Base-by-base conservation (phyloP, 495 filamentous ascomycete species). In the Polyplosphaeria fusca region DNA sequence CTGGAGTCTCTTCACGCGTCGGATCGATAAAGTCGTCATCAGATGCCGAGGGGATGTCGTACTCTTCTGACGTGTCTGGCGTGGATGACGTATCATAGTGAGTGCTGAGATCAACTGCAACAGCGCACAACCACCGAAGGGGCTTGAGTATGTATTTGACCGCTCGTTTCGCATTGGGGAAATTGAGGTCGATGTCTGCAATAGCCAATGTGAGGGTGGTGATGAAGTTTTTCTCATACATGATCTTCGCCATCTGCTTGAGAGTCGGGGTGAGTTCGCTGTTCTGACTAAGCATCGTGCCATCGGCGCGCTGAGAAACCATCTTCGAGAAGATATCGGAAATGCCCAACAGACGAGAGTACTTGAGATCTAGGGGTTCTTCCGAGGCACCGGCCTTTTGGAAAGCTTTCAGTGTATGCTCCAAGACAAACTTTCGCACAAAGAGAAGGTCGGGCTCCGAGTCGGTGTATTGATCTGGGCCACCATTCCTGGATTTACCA, bases 211-310 rank as follows among this genome's bases (percentile, higher is more conserved):
- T 96, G 37, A 99, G 73, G 4, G 89, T 82, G 22, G 84, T 76
- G 48, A 97, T 89, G 70, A 93, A 97, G 49, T 92, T 88, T 68
- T 96, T 97, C 71, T 97, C 94, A 60, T 95, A 96, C 93, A 99
- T 99, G 35, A 96, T 82, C 64, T 87, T 90, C 16, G 86, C 87
- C 55, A 99, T 79, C 59, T 92, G 87, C 64, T 84, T 82, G 35
- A 87, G 82, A 3, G 84, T 80, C 3, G 68, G 72, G 30, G 74
- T 46, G 9, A 74, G 74, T 11, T 78, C 76, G 26, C 74, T 70
- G 25, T 52, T 63, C 27, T 54, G 60, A 22, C 40, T 66, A 12
- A 70, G 62, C 24, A 67, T 66, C 69, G 80, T 54, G 65, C 65
- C 60, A 70, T 69, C 67, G 55, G 83, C 85, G 11, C 90, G 84